Percentiles rank a stretch among this genome's conserved stretches.
These are phyloP conservation scores for Suhomyces anneliseae DNA, from an alignment of 1,139 yeast species.

Conservation along the genomic window DNA sequence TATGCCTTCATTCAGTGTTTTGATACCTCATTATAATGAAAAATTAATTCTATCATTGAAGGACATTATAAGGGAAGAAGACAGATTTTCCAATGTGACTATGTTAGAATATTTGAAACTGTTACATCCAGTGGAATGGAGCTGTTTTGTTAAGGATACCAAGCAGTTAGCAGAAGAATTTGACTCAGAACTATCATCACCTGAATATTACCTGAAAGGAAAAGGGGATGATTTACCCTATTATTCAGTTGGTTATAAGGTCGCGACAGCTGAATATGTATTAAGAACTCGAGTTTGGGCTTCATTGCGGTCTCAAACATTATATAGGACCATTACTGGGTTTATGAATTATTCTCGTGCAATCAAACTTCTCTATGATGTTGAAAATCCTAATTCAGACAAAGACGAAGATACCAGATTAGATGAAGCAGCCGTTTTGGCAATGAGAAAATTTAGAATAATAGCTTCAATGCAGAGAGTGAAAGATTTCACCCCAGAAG, in stretches of 20 bases:
- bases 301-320: slow-evolving; percentile 53
- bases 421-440: slow-evolving; percentile 39
- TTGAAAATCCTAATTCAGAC: slow-evolving; percentile 29
- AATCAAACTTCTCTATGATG: slow-evolving; percentile 47
- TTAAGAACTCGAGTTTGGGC: slow-evolving; percentile 59
- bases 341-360: slow-evolving; percentile 60
- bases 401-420: neutral
- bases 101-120: slow-evolving; percentile 52
- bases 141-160: slow-evolving; percentile 51
- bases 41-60: slow-evolving; percentile 47
- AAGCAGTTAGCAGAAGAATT: slow-evolving; percentile 46
- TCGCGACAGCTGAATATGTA: slow-evolving; percentile 54
- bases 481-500: slow-evolving; percentile 35
- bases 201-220: slow-evolving; percentile 18
- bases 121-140: slow-evolving; percentile 53
- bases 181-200: slow-evolving; percentile 31
- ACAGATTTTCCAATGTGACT: slow-evolving; percentile 49
- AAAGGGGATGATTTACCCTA: slow-evolving; percentile 42
- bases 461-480: slow-evolving; percentile 47
- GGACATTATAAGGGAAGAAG: slow-evolving; percentile 50
- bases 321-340: slow-evolving; percentile 56
- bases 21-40: slow-evolving; percentile 54
- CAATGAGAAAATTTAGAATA: slow-evolving; percentile 50
- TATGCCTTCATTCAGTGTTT: slow-evolving; percentile 53
- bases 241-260: slow-evolving; percentile 51